Percentiles rank a stretch among this genome's conserved stretches.
phyloP scores from a whole-genome alignment of 306 rosid genomes.

The Trifolium dubium region DNA sequence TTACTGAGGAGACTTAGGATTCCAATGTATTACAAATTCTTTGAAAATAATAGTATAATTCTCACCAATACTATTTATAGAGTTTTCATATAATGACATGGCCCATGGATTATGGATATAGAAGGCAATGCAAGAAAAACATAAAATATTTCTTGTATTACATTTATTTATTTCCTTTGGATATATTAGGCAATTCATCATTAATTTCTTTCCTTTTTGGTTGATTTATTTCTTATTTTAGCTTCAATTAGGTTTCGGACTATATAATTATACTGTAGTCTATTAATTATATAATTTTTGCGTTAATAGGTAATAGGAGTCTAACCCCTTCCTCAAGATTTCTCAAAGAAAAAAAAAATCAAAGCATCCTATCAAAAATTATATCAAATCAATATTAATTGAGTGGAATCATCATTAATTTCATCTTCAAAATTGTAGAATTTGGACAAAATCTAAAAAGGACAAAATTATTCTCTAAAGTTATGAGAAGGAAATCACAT shows the following conservation, averaged over 20 bases:
- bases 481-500: conserved; percentile 35
- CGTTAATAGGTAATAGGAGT: no score
- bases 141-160: no score
- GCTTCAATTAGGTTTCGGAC: no score
- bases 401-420: background rate
- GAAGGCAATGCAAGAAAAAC: background rate
- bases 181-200: background rate
- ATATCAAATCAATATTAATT: background rate
- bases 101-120: background rate
- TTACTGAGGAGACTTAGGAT: background rate
- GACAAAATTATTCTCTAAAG: background rate
- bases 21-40: background rate
- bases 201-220: background rate
- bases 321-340: no score
- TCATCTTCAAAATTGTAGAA: background rate
- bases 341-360: no score
- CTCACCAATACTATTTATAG: background rate
- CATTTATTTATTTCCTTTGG: no score
- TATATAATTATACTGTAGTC: no score
- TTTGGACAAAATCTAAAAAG: background rate
- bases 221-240: no score
- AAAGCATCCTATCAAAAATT: no score
- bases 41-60: background rate
- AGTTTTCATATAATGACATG: no score
- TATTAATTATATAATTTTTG: no score